Evolutionary conservation across 192 early-diverging fungal genomes (phyloP), one percentile per base, ranked within the genome.

Genomic region (Entomortierella chlamydospora): DNA sequence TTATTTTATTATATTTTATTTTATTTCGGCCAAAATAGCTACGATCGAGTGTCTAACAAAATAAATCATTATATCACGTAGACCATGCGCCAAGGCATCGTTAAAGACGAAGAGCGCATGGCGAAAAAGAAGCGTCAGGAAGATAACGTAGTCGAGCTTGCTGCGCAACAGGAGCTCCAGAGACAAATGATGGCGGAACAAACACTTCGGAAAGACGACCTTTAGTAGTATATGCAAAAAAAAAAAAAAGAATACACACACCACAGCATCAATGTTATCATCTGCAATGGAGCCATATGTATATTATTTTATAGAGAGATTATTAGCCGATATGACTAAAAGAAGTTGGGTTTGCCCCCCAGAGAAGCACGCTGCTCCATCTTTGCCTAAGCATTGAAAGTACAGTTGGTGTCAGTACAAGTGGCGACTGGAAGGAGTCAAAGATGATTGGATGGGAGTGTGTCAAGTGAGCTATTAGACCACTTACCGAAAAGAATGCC

Each of bases 401-500:
- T 3, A 43, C 47, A 20, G 31, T 57, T 57, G 11, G 22, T 15
- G 12, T 30, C 18, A 51, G 18, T 51, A 17, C 25, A 28, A 10
- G 1, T 26, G 52, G 17, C 15, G 15, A 50, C 15, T 23, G 26
- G 22, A 54, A 47, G 12, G 17, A 3, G 25, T 61, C 30, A 42
- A 37, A 10, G 26, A 66, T 20, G 9, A 29, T 50, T 13, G 33
- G 7, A 52, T 54, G 8, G 54, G 47, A 70, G n/a, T n/a, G n/a
- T n/a, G n/a, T n/a, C n/a, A n/a, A n/a, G n/a, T n/a, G n/a, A n/a
- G n/a, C 30, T 22, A 2, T 18, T n/a, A 11, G 29, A 9, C 28
- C 20, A 26, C 81, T 65, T 83, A 85, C 86, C 54, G 90, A 85
- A 84, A 97, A 95, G 58, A 95, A 95, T 10, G 68, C 81, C n/a